These are phyloP conservation scores for Hanseniaspora jakobsenii DNA, from an alignment of 805 yeast genomes.

Conservation along the genomic window DNA sequence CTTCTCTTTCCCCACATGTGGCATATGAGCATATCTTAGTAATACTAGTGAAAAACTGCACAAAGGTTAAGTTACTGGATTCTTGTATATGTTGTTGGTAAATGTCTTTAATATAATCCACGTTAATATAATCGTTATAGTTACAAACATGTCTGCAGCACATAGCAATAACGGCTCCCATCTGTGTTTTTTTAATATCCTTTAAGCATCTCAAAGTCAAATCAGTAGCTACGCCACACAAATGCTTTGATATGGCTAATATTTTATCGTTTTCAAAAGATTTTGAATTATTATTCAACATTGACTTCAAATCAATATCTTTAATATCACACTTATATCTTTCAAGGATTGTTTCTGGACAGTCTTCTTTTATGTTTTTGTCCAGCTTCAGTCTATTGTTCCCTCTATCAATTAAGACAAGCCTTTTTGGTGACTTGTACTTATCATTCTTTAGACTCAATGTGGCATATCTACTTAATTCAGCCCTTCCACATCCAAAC, in stretches of 20 bases:
- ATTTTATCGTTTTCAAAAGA: too few species aligned
- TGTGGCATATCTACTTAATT: constrained; percentile 54
- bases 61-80: constrained; percentile 18
- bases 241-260: constrained; percentile 71
- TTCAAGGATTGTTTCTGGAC: constrained; percentile 29
- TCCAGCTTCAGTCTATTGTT: constrained; percentile 71
- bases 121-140: constrained; percentile 33
- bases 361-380: constrained; percentile 48
- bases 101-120: constrained; percentile 25
- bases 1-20: constrained; percentile 51
- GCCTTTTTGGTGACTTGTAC: not conserved
- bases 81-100: constrained; percentile 36
- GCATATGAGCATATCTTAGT: constrained; percentile 79
- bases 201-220: constrained; percentile 56
- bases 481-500: constrained; percentile 89
- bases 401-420: constrained; percentile 61
- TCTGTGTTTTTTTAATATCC: constrained; percentile 2
- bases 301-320: constrained; percentile 46
- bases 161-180: constrained; percentile 72
- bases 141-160: constrained; percentile 83
- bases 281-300: constrained; percentile 25
- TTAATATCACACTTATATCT: constrained; percentile 69
- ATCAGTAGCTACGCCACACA: constrained; percentile 93
- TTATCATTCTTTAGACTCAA: constrained; percentile 5
- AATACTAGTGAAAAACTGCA: constrained; percentile 36